Evolutionary conservation across 176 grass and related monocot genomes (phyloP), one percentile per base, ranked within the genome.

Genomic region (Musa acuminata): DNA sequence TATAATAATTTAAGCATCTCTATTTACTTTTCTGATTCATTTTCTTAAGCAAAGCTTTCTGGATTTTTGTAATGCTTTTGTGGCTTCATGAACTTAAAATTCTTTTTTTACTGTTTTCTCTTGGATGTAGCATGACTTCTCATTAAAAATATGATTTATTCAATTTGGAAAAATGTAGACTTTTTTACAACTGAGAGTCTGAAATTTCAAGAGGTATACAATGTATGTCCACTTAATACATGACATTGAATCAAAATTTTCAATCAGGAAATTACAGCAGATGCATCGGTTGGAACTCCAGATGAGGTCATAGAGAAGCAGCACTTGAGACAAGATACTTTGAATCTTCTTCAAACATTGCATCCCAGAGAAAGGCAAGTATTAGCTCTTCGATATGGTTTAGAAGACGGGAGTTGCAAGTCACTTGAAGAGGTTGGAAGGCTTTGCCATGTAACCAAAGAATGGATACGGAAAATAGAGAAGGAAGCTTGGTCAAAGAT

Each of bases 401-500:
- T 97, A 43, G 90, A 82, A 23, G 87, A 93, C 13, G 94, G 87
- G 11, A 84, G 75, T 73, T 93, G 87, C 81, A 85, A 27, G 77
- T 88, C 87, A 8, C 82, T 91, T 19, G 90, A 93, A 78, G 85
- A 93, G 67, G 81, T 97, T 6, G 94, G 94, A 17, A 81, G 80
- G 48, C 73, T 88, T 72, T 97, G 88, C 55, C 64, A 73, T 8
- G 79, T 93, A 3, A 84, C 87, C 17, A 89, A 93, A 57, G 93
- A 97, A 52, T 93, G 93, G 87, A 91, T 93, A 73, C 87, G 90
- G 77, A 92, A 90, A 80, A 88, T 93, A 50, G 90, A 97, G 82
- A 93, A 83, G 70, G 54, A 77, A 17, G 90, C 87, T 74, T 79
- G 93, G 80, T 77, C 79, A 9, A 97, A 87, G 82, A 79, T 93